Conservation (phyloP, 805 yeast genomes). For the Wickerhamomyces subpelliculosus region DNA sequence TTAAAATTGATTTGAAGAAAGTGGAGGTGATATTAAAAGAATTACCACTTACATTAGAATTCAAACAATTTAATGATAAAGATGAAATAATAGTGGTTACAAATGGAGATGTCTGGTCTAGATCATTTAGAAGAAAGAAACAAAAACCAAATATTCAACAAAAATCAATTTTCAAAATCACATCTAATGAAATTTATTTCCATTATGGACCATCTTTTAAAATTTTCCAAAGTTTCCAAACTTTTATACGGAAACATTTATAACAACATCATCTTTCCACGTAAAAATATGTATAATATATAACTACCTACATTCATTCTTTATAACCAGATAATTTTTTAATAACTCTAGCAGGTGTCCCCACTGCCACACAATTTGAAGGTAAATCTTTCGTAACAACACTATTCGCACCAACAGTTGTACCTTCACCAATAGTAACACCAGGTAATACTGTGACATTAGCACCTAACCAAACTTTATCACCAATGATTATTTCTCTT, state of each 20-base stretch:
- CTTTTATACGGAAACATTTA: conserved; percentile 5
- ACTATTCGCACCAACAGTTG: conserved; percentile 62
- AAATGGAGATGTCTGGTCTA: conserved; percentile 20
- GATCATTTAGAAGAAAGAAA: conserved; percentile 15
- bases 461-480: conserved; percentile 65
- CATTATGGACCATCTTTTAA: conserved; percentile 8
- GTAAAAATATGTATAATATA: too few relatives aligned
- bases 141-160: conserved; percentile 1
- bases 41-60: neutral
- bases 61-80: too few relatives aligned
- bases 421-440: conserved; percentile 54
- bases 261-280: neutral
- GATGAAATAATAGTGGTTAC: conserved; percentile 1
- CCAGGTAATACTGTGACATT: conserved; percentile 54
- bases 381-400: conserved; percentile 57
- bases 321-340: conserved; percentile 12
- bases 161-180: conserved; percentile 7
- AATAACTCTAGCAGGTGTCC: conserved; percentile 51
- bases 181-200: conserved; percentile 10
- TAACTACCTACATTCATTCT: too few relatives aligned
- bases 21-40: conserved; percentile 1
- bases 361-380: conserved; percentile 49
- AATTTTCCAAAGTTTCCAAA: conserved; percentile 18
- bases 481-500: conserved; percentile 49
- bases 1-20: conserved; percentile 6